These are phyloP conservation scores for Annona cherimola DNA, from an alignment of 164 flowering plant species.

Conservation along the genomic window DNA sequence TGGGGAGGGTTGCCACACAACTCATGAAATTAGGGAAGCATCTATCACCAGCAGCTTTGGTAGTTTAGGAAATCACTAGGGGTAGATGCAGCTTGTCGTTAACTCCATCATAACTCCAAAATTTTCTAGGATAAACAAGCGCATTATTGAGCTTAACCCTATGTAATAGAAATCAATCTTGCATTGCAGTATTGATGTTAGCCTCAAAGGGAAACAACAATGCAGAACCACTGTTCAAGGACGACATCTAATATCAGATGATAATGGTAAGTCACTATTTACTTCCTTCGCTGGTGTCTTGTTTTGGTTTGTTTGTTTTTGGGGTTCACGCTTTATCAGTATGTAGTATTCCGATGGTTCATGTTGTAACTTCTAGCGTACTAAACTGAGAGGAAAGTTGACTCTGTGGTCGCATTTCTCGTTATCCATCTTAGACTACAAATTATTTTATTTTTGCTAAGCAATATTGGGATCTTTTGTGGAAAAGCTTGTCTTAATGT, in stretches of 20 bases:
- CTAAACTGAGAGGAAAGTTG: not conserved
- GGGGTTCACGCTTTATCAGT: not conserved
- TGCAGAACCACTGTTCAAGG: constrained; percentile 35
- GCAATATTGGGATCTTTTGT: not conserved
- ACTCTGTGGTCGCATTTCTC: not conserved
- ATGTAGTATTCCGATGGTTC: not conserved
- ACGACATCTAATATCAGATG: constrained; percentile 36
- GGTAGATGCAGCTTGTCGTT: not conserved
- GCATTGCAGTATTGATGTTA: constrained; percentile 19
- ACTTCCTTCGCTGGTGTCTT: not conserved
- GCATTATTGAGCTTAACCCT: not conserved
- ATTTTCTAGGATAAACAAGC: not conserved
- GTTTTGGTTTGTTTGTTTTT: not conserved
- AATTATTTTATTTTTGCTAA: not conserved
- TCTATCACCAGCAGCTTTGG: too few species aligned
- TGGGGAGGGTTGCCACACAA: too few species aligned
- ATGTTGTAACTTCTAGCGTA: not conserved
- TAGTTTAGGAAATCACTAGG: not conserved
- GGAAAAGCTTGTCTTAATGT: not conserved
- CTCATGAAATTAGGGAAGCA: too few species aligned
- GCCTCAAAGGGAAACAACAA: constrained; percentile 13
- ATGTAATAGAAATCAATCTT: not conserved
- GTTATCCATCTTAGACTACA: not conserved
- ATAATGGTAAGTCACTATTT: constrained; percentile 22
- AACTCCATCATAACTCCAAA: not conserved